Percentiles rank a stretch among this genome's conserved stretches.
Evolutionary conservation across 2,329 filamentous ascomycete species (phyloP).

Genomic region (Hymenoscyphus salicellus): DNA sequence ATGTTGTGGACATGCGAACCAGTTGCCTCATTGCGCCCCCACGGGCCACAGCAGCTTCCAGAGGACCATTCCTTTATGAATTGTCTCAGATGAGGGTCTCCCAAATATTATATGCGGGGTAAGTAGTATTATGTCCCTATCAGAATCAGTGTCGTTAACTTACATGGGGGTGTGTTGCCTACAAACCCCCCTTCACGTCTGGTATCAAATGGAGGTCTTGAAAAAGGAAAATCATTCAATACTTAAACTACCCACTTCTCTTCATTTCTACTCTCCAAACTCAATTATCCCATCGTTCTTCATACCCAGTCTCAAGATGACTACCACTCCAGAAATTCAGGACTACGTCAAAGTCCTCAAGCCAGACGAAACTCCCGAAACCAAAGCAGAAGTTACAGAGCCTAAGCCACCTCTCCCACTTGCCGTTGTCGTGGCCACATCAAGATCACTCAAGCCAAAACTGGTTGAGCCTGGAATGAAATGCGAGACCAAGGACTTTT

Average conservation of each 20-base stretch:
- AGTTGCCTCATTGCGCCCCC: not conserved
- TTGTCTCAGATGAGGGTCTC: not conserved
- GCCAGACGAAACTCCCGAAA: not conserved
- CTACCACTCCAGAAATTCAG: slow-evolving; percentile 8
- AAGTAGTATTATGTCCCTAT: not conserved
- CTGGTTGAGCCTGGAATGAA: slow-evolving; percentile 8
- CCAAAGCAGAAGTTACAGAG: not conserved
- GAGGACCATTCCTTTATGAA: too few relatives aligned
- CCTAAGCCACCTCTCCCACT: not conserved
- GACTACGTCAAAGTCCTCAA: slow-evolving; percentile 13
- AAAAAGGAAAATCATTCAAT: not conserved
- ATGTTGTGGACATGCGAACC: not conserved
- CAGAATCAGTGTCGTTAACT: not conserved
- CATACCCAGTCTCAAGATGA: not conserved
- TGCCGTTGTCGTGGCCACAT: not conserved
- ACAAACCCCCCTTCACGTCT: not conserved
- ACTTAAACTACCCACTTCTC: not conserved
- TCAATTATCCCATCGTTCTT: not conserved
- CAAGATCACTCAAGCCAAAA: slow-evolving; percentile 8
- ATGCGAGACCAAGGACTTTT: slow-evolving; percentile 11
- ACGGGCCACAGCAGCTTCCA: not conserved
- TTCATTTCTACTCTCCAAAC: not conserved
- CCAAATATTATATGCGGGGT: not conserved
- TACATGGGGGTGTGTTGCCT: slow-evolving; percentile 5
- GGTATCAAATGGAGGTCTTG: not conserved